Evolutionary conservation across 192 early-diverging fungal genomes (phyloP), one percentile per base, ranked within the genome.

Genomic region (Thamnidium elegans): DNA sequence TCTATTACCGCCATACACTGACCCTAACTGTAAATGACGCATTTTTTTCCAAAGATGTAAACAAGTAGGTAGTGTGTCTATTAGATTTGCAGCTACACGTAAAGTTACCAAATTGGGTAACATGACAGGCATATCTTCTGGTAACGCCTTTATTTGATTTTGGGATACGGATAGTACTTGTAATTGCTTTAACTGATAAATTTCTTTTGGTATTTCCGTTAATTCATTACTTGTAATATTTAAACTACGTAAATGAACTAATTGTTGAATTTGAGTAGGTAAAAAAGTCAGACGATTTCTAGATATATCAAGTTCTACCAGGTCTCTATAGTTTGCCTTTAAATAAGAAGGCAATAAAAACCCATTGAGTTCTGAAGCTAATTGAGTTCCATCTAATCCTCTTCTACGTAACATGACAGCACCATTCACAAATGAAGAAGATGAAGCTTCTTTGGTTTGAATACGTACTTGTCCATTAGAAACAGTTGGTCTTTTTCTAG

Each of bases 271-370:
- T 26, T 80, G 64, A 10, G 48, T 36, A 2, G 84, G 81, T 0
- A 85, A 50, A 31, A 59, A 26, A 17, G 67, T 53, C 14, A 85
- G 72, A 7, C 71, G 50, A 46, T 85, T 85, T 7, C 81, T 68
- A 14, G 84, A 85, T 13, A 85, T 58, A 60, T 85, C 84, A 2
- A 85, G 63, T 56, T 83, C 80, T 1, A 74, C 65, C 30, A 83
- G 64, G 64, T 76, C 31, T 13, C 36, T n/a, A 43, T 58, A 70
- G 10, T 26, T 39, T 5, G 23, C 15, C 13, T 42, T 3, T 2
- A 30, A 20, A 42, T 43, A 42, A 0, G 19, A 63, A 17, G 68
- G 67, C 4, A 20, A 44, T 15, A 61, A 61, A 58, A 75, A 55
- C 3, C 58, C 69, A 15, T 68, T 55, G 0, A 71, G 65, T 11